A percentile compares a stretch with the other conserved stretches of the same genome.
Evolutionary conservation across 805 yeast species (phyloP).

Genomic region (Debaryomyces prosopidis): DNA sequence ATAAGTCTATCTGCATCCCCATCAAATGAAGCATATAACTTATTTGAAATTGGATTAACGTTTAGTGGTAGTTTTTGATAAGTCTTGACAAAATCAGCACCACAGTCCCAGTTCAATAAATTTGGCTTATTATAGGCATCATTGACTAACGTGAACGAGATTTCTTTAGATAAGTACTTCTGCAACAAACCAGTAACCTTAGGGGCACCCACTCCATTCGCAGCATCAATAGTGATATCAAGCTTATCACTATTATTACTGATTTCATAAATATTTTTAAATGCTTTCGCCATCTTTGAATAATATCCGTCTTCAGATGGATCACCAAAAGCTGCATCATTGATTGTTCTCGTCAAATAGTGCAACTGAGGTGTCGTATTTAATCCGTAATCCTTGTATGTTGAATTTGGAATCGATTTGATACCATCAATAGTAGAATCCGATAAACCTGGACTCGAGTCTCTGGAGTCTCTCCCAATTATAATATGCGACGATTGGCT

Average conservation of each 20-base stretch:
- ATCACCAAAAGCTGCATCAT: constrained; percentile 64
- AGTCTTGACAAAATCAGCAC: constrained; percentile 95
- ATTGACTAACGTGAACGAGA: constrained; percentile 53
- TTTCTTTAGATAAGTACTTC: constrained; percentile 35
- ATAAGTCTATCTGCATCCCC: constrained; percentile 97
- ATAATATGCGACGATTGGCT: constrained; percentile 47
- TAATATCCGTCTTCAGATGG: constrained; percentile 72
- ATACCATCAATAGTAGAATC: constrained; percentile 64
- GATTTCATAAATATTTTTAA: constrained; percentile 42
- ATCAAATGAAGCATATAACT: constrained; percentile 81
- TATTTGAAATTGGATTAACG: constrained; percentile 43
- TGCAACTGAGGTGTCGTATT: constrained; percentile 95
- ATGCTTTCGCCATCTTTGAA: constrained; percentile 56
- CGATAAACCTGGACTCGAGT: constrained; percentile 69
- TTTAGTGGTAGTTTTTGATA: constrained; percentile 75
- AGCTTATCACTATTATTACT: constrained; percentile 26
- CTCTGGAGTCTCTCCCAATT: constrained; percentile 87
- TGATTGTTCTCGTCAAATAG: constrained; percentile 72
- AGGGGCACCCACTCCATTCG: constrained; percentile 96
- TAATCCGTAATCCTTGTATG: constrained; percentile 57
- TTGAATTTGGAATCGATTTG: constrained; percentile 43
- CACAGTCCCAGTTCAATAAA: constrained; percentile 74
- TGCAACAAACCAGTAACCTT: constrained; percentile 54
- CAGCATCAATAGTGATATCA: constrained; percentile 75
- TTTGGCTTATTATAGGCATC: constrained; percentile 53